These are phyloP conservation scores for Chaetomiaceae sp. DNA, from an alignment of 2,329 filamentous ascomycete species.

Conservation along the genomic window DNA sequence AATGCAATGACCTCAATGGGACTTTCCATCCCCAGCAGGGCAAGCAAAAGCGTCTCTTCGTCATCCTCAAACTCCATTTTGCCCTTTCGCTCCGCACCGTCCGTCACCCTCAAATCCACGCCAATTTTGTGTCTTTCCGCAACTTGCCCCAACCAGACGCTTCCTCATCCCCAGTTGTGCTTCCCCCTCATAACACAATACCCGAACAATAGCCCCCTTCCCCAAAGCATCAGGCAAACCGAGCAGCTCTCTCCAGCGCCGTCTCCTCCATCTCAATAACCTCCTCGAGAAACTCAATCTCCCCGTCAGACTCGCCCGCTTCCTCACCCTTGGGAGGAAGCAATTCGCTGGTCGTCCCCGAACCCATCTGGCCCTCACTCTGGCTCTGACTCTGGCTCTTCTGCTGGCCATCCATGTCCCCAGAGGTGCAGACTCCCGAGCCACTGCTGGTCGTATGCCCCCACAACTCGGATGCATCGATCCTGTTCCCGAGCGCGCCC, in stretches of 20 bases:
- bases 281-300: conserved; percentile 17
- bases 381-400: background rate
- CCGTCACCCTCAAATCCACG: too few species aligned
- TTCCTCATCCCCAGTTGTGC: too few species aligned
- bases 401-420: background rate
- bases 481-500: background rate
- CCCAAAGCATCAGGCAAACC: background rate
- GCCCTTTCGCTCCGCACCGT: too few species aligned
- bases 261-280: conserved; percentile 16
- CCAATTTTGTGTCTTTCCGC: too few species aligned
- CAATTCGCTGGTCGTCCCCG: background rate
- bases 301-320: background rate
- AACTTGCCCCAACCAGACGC: too few species aligned
- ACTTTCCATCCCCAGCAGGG: too few species aligned
- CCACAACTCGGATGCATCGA: background rate
- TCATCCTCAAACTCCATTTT: too few species aligned
- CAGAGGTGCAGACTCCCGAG: background rate
- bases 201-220: background rate
- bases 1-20: too few species aligned
- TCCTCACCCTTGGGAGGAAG: background rate
- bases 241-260: conserved; percentile 12
- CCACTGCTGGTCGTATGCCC: background rate
- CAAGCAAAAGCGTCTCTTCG: too few species aligned
- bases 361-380: background rate
- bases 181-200: too few species aligned